Base-by-base conservation (phyloP, 768 basidiomycete species). In the Termitomyces sp. region DNA sequence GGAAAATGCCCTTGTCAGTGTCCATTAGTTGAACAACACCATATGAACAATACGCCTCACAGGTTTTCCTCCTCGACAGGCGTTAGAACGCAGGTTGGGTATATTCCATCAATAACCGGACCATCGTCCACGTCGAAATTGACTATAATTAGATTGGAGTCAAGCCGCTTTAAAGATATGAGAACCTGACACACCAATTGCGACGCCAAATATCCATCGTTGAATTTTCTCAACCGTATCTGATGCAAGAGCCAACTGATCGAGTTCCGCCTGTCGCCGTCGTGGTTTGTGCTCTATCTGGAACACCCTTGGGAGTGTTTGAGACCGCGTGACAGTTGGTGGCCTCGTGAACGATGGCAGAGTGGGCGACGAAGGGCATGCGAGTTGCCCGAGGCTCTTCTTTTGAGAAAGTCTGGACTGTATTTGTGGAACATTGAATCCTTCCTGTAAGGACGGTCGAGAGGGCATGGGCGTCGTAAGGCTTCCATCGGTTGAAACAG, bases 101-200 rank as follows among this genome's bases (percentile, higher is more conserved):
- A 87, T 42, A 91, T 69, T 15, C 84, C 80, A 54, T 83, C 81
- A 24, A 96, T 76, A 5, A 88, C 83, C 9, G 94, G 94, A 3
- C 94, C 94, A 49, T 87, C 74, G 62, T 96, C 94, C 47, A 94
- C 70, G 72, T 97, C 94, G 66, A 97, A 97, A 62, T 94, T 86
- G 37, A 93, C 89, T 91, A 49, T 3, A 33, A 58, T 28, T 5
- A 16, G 44, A 51, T 36, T 15, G 58, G 31, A 57, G 60, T 46
- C 26, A 50, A 56, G 31, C 26, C 31, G 26, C 10, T 24, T 22
- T 31, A n/a, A 22, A 15, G 12, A 4, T 49, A 24, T 22, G 24
- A 61, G 31, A 44, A 12, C 58, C 48, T 33, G 31, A 70, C 77
- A 62, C 67, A 81, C 88, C 90, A 54, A 90, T 75, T 46, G 79